Percentiles rank a stretch among this genome's conserved stretches.
phyloP scores from a whole-genome alignment of 192 early-diverging fungal species.

The Coemansia sp. region DNA sequence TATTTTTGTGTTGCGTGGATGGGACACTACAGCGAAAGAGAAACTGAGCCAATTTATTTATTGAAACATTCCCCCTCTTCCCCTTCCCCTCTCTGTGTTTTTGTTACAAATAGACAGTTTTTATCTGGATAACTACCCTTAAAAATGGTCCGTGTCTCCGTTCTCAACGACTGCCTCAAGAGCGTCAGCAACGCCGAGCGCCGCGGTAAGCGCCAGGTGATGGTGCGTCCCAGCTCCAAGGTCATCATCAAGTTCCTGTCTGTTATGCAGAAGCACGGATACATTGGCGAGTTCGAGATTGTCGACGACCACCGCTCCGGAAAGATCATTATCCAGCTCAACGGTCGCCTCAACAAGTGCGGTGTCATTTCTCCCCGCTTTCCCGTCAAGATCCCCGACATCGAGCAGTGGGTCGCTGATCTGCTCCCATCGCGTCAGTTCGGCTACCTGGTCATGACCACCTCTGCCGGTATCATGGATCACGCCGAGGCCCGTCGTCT shows the following conservation, averaged over 20 bases:
- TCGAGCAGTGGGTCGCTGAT: constrained; percentile 97
- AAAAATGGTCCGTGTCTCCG: constrained; percentile 97
- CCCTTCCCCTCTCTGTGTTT: background rate
- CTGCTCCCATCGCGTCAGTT: constrained; percentile 99
- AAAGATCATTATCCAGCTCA: constrained; percentile 98
- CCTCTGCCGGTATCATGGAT: constrained; percentile 98
- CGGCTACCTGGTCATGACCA: constrained; percentile 91
- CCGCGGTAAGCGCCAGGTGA: constrained; percentile 96
- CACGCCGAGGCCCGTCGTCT: constrained; percentile 97
- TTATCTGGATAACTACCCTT: background rate
- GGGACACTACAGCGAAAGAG: constrained; percentile 13
- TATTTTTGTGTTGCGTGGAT: background rate
- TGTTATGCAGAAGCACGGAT: constrained; percentile 99
- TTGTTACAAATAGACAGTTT: background rate
- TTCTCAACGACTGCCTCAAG: constrained; percentile 96
- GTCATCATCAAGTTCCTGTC: constrained; percentile 98
- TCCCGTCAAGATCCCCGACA: constrained; percentile 90
- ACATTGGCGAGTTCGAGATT: constrained; percentile 99
- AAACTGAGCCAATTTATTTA: constrained; percentile 6
- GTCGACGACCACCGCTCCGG: constrained; percentile 97
- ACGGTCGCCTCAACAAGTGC: constrained; percentile 99
- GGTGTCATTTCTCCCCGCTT: constrained; percentile 99
- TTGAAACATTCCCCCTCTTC: background rate
- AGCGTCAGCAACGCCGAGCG: constrained; percentile 99
- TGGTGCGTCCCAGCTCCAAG: constrained; percentile 96